A percentile compares a stretch with the other conserved stretches of the same genome.
Conservation (phyloP, 495 filamentous ascomycete genomes). For the Penicillium herquei region DNA sequence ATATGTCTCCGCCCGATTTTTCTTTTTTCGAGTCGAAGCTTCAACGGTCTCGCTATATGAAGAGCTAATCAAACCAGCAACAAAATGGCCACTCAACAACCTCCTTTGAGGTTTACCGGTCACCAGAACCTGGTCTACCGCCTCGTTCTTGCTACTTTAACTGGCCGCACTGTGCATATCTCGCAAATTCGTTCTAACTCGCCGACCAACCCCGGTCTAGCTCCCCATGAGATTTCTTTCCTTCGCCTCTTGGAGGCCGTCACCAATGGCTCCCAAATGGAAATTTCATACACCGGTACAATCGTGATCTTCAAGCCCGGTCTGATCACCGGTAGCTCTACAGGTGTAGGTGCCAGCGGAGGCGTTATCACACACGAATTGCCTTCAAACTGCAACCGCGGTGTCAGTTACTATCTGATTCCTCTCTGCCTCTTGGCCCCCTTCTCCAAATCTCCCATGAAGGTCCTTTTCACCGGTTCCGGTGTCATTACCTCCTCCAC, state of each 20-base stretch:
- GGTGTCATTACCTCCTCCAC: constrained; percentile 93
- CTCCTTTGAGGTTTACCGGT: constrained; percentile 69
- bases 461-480: constrained; percentile 82
- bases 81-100: constrained; percentile 45
- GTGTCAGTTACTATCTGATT: constrained; percentile 89
- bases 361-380: constrained; percentile 78
- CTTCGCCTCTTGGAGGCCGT: constrained; percentile 90
- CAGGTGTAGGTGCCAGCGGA: constrained; percentile 63
- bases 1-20: constrained; percentile 29
- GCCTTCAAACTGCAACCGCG: constrained; percentile 68
- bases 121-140: constrained; percentile 81
- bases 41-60: constrained; percentile 10
- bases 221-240: constrained; percentile 91
- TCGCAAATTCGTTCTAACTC: constrained; percentile 89
- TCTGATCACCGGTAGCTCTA: constrained; percentile 76
- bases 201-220: constrained; percentile 79
- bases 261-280: constrained; percentile 92
- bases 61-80: constrained; percentile 14
- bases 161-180: constrained; percentile 83
- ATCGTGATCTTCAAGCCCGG: constrained; percentile 88
- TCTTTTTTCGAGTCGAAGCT: constrained; percentile 28
- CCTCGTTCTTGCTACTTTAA: constrained; percentile 86
- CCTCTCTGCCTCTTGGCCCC: constrained; percentile 88
- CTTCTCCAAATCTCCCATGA: constrained; percentile 85
- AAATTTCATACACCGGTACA: constrained; percentile 94